These are phyloP conservation scores for Flaveria floridana DNA, from an alignment of 140 eudicot genomes.

Conservation along the genomic window DNA sequence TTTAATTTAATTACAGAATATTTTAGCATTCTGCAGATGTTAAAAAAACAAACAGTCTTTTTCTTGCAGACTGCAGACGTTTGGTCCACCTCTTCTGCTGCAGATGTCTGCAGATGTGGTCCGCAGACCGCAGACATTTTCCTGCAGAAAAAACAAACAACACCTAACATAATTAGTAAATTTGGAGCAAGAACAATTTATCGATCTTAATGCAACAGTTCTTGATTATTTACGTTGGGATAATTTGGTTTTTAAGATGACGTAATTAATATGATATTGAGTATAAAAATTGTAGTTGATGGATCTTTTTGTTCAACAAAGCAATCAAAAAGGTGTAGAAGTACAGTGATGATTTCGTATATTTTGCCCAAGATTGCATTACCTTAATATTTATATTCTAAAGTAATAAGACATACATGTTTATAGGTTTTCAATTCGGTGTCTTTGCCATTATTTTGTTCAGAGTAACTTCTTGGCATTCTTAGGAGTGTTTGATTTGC, in stretches of 20 bases:
- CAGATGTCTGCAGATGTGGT: too few species aligned
- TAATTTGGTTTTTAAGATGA: background rate
- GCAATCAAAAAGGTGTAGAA: background rate
- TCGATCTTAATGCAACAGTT: background rate
- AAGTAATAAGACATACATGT: background rate
- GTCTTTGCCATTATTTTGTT: background rate
- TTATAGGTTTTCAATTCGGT: background rate
- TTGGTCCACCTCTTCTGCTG: too few species aligned
- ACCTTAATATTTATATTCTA: background rate
- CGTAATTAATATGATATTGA: background rate
- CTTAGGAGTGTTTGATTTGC: background rate
- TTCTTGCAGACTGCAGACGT: too few species aligned
- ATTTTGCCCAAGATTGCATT: background rate
- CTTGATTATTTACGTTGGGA: background rate
- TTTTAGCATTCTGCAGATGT: too few species aligned
- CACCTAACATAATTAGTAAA: conserved; percentile 1
- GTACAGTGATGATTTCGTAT: background rate
- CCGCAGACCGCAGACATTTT: too few species aligned
- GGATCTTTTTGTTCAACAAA: too few species aligned
- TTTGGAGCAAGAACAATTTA: background rate
- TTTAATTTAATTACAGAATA: too few species aligned
- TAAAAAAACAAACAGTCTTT: too few species aligned
- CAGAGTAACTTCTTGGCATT: background rate
- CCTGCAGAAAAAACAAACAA: too few species aligned
- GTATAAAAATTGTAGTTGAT: background rate